Conservation (phyloP, 495 filamentous ascomycete species). For the Penicillium bialowiezense region DNA sequence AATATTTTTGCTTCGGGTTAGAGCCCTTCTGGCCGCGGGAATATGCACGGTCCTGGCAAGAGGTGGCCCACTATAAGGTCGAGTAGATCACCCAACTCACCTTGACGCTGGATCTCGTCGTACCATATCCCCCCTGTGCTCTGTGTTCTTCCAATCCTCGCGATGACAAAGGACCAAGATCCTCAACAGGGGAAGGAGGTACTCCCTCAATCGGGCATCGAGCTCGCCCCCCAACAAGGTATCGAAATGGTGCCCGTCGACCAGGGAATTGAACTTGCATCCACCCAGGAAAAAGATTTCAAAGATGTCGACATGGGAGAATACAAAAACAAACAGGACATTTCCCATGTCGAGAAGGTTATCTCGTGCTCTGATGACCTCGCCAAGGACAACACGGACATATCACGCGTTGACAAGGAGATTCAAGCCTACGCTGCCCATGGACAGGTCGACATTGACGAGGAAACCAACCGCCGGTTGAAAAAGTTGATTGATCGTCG, state of each 20-base stretch:
- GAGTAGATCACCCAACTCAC: neutral
- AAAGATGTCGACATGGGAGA: slow-evolving; percentile 13
- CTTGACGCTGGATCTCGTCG: neutral
- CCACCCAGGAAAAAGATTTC: neutral
- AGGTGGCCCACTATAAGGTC: slow-evolving; percentile 1
- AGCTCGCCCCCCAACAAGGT: neutral
- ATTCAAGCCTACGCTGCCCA: slow-evolving; percentile 59
- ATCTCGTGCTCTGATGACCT: slow-evolving; percentile 34
- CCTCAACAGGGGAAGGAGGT: slow-evolving; percentile 10
- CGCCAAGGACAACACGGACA: slow-evolving; percentile 50
- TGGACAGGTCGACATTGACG: slow-evolving; percentile 48
- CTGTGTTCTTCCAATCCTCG: neutral
- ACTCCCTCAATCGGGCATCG: neutral
- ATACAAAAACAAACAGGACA: slow-evolving; percentile 31
- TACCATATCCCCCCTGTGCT: too few species aligned
- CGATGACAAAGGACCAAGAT: neutral
- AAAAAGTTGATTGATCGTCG: slow-evolving; percentile 54
- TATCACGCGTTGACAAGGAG: slow-evolving; percentile 58
- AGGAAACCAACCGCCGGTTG: slow-evolving; percentile 50
- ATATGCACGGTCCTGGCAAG: neutral
- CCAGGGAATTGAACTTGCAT: neutral
- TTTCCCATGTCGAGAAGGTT: slow-evolving; percentile 49
- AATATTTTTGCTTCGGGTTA: neutral
- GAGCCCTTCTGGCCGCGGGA: neutral
- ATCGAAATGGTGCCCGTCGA: slow-evolving; percentile 3